Conservation (phyloP, 768 basidiomycete species). For the Lactarius quietus region DNA sequence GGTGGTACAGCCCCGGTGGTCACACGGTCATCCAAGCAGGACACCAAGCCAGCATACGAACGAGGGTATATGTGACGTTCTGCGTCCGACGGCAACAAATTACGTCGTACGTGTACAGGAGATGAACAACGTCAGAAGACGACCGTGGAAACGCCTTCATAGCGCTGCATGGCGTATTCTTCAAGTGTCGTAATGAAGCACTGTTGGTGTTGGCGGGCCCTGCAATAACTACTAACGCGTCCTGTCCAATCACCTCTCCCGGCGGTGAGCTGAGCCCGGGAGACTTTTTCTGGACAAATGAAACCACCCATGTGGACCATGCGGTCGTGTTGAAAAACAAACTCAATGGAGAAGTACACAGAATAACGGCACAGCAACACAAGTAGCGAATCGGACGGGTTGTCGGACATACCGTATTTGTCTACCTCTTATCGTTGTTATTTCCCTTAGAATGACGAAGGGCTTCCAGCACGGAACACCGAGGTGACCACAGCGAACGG, state of each 20-base stretch:
- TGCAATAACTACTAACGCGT: conserved; percentile 73
- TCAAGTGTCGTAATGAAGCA: conserved; percentile 69
- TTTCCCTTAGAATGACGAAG: conserved; percentile 75
- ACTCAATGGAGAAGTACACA: conserved; percentile 8
- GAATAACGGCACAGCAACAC: conserved; percentile 12
- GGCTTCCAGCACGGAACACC: conserved; percentile 72
- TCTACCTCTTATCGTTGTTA: conserved; percentile 81
- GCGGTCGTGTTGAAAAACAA: not conserved
- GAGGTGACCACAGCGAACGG: conserved; percentile 72
- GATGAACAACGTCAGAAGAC: conserved; percentile 68
- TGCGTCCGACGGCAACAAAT: not conserved
- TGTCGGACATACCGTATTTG: conserved; percentile 54
- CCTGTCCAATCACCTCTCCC: conserved; percentile 55
- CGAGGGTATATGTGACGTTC: conserved; percentile 55
- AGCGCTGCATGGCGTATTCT: conserved; percentile 71
- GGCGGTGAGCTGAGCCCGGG: conserved; percentile 62
- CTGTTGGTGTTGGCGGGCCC: conserved; percentile 82
- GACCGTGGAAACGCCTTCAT: conserved; percentile 78
- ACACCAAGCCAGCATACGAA: conserved; percentile 61
- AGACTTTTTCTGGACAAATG: conserved; percentile 49
- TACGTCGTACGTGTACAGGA: conserved; percentile 10
- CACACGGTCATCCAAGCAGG: conserved; percentile 51
- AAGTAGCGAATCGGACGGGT: conserved; percentile 10
- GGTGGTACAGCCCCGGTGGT: conserved; percentile 42
- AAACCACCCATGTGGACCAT: conserved; percentile 1